These are phyloP conservation scores for Hymenoscyphus fructigenus DNA, from an alignment of 2,329 filamentous ascomycete species.

Conservation along the genomic window DNA sequence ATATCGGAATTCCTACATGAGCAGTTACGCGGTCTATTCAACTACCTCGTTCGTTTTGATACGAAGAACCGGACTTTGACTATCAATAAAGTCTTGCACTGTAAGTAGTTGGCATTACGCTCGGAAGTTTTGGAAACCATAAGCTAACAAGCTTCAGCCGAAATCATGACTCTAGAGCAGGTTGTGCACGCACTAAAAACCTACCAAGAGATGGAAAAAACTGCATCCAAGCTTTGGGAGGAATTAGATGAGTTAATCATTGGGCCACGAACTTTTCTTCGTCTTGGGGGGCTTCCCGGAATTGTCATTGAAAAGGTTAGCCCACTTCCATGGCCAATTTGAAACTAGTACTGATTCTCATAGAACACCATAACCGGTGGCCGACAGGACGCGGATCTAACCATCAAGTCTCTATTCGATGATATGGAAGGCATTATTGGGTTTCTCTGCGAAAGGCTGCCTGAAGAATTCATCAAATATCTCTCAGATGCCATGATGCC, in stretches of 20 bases:
- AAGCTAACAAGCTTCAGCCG: constrained; percentile 15
- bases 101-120: constrained; percentile 9
- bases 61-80: constrained; percentile 52
- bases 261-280: constrained; percentile 55
- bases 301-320: constrained; percentile 43
- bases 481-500: constrained; percentile 72
- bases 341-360: neutral
- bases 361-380: constrained; percentile 46
- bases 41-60: constrained; percentile 63
- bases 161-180: constrained; percentile 51
- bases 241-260: constrained; percentile 62
- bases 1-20: constrained; percentile 66
- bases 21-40: constrained; percentile 70
- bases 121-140: neutral
- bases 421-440: constrained; percentile 53
- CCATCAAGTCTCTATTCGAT: constrained; percentile 50
- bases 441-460: constrained; percentile 54
- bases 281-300: constrained; percentile 36
- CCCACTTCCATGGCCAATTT: neutral
- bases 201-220: constrained; percentile 60
- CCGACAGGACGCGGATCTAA: constrained; percentile 44
- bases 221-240: constrained; percentile 60
- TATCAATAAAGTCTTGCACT: constrained; percentile 41
- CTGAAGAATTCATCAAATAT: constrained; percentile 53
- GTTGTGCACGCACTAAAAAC: constrained; percentile 56